phyloP scores from a whole-genome alignment of 305 asterid genomes.

The Lippia alba region DNA sequence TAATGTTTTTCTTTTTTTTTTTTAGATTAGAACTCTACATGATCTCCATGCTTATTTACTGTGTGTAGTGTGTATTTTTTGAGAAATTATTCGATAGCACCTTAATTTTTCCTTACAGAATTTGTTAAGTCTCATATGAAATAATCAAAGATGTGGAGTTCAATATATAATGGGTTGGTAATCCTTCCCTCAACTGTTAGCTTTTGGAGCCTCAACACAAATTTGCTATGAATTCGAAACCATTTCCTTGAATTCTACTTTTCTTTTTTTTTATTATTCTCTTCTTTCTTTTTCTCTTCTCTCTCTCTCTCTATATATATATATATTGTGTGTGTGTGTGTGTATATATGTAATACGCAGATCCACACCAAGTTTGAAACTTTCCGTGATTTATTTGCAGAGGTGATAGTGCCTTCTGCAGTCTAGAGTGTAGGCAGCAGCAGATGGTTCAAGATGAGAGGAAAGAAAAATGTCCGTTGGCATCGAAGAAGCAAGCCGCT shows the following conservation, averaged over 20 bases:
- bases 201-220: not conserved
- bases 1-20: not conserved
- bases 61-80: too few species aligned
- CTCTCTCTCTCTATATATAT: too few species aligned
- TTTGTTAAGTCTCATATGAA: too few species aligned
- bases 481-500: slow-evolving; percentile 46
- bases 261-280: not conserved
- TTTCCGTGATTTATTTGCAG: slow-evolving; percentile 39
- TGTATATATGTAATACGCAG: too few species aligned
- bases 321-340: too few species aligned
- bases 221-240: not conserved
- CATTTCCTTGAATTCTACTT: not conserved
- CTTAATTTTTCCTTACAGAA: not conserved
- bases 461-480: slow-evolving; percentile 59
- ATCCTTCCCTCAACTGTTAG: too few species aligned
- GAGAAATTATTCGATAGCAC: not conserved
- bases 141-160: too few species aligned
- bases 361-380: too few species aligned
- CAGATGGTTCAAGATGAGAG: slow-evolving; percentile 77
- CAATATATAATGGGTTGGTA: too few species aligned
- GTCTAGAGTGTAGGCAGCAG: slow-evolving; percentile 76
- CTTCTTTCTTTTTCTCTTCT: not conserved
- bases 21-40: not conserved
- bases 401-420: slow-evolving; percentile 95
- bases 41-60: not conserved